Base-by-base conservation (phyloP, 805 yeast species). In the Wickerhamomyces xylosicus region DNA sequence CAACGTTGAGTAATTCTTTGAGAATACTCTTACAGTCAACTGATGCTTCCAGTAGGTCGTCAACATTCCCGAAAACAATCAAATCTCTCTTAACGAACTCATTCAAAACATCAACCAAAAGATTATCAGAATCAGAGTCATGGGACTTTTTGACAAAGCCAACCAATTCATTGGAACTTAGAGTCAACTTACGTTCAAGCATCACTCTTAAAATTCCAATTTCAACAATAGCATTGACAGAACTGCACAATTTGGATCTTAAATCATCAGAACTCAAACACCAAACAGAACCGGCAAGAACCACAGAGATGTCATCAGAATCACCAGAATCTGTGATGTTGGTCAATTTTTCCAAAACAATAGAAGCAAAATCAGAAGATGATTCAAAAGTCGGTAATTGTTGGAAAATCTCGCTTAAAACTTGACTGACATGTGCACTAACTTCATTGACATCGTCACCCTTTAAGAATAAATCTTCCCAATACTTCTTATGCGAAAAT, bases 351-450 rank as follows among this genome's bases (percentile, higher is more conserved):
- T 5, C 9, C 5, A 25, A 5, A 25, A 25, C 29, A 7, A 25
- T n/a, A 25, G n/a, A 9, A 11, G 29, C 8, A 25, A 25, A 25
- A 25, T 25, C 29, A 8, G 9, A 21, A 21, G 25, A 21, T 11
- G 29, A 13, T 10, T 48, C 40, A 33, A 54, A 47, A 4, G 31
- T 36, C 10, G 36, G 45, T 15, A 65, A 42, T 39, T 62, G 67
- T 8, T 53, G 48, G 31, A 59, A 58, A 3, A 69, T 51, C 37
- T 67, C 69, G 36, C 54, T 49, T n/a, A 69, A 36, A 2, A 61
- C 45, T 21, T 21, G 25, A 21, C 25, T 21, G 25, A 21, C 25
- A 10, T 21, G 10, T 6, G 6, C 10, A 21, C 25, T 10, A 21
- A 21, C 25, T 10, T 21, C 25, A 21, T 54, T 59, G 11, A 56